Evolutionary conservation across 2,329 filamentous ascomycete genomes (phyloP), one percentile per base, ranked within the genome.

Genomic region (Xenosphaeropsis pyriputrescens): DNA sequence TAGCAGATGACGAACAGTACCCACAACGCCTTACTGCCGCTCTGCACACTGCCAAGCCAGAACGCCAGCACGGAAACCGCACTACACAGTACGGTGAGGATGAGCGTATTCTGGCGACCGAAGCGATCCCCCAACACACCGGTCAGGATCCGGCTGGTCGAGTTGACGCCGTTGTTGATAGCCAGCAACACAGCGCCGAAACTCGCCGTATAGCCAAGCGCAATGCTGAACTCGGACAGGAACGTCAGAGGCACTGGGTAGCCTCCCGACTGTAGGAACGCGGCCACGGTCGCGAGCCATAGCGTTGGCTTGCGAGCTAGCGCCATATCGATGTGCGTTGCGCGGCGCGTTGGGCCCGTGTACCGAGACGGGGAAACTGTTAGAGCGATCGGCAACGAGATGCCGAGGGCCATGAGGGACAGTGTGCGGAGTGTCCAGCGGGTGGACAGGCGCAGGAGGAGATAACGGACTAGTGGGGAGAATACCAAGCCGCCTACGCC

Each of bases 401-500:
- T 17, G 18, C 35, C 29, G 5, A 38, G n/a, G 8, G 35, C 19
- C 13, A 41, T 19, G 29, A 14, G 34, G 15, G 35, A 36, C 11
- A 36, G 19, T 2, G 34, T 32, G 8, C 39, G n/a, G 15, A 41
- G 18, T 30, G 39, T 33, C 15, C 38, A 38, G n/a, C 39, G 26
- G 31, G 38, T 38, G 18, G 35, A 36, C 12, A 41, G 12, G 6
- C 29, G 17, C 2, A 15, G 2, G 8, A 34, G 38, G 5, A 41
- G 26, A 18, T 33, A 18, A 9, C 35, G 32, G 9, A 41, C 22
- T 32, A 1, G 29, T 31, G 6, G 44, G 38, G 5, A 40, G 40
- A 44, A 75, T 11, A 73, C 54, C 9, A 75, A 52, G 19, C 70
- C 67, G 5, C 71, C 70, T 6, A 72, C 58, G 3, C 67, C 69